Evolutionary conservation across 352 stramenopile species (phyloP).

Genomic region (Phytophthora europaea): DNA sequence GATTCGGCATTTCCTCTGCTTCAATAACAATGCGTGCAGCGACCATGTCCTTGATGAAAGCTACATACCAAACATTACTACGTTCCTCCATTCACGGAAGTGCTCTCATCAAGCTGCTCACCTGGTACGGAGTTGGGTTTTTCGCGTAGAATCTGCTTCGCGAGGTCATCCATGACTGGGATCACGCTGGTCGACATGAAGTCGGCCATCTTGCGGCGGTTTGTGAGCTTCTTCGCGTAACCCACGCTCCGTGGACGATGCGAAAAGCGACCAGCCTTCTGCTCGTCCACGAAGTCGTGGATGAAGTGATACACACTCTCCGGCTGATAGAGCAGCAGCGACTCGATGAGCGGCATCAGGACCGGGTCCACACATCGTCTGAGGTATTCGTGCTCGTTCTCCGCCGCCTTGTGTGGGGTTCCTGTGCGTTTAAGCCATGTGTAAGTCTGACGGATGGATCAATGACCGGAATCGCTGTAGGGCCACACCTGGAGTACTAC

Average conservation of each 20-base stretch:
- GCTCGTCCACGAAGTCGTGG: constrained; percentile 78
- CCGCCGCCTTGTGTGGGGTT: constrained; percentile 39
- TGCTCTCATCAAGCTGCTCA: constrained; percentile 24
- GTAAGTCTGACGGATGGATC: background rate
- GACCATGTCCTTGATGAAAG: constrained; percentile 74
- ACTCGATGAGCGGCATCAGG: constrained; percentile 86
- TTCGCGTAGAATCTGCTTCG: constrained; percentile 80
- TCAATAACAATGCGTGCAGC: constrained; percentile 59
- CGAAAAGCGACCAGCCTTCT: constrained; percentile 55
- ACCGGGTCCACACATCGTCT: constrained; percentile 80
- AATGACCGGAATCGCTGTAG: background rate
- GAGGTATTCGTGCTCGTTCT: constrained; percentile 86
- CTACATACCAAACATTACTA: constrained; percentile 17
- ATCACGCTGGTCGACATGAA: constrained; percentile 90
- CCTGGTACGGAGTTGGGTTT: constrained; percentile 73
- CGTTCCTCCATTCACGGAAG: background rate
- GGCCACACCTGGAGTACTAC: constrained; percentile 22
- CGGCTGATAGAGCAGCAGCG: constrained; percentile 81
- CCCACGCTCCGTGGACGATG: constrained; percentile 35
- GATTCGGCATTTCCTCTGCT: constrained; percentile 45
- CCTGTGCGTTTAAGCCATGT: background rate
- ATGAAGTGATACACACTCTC: constrained; percentile 88
- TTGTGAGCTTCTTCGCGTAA: constrained; percentile 79
- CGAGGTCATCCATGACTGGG: constrained; percentile 87
- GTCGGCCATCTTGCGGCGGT: constrained; percentile 81